Evolutionary conservation across 108 stramenopile species (phyloP).

Genomic region (Chaetoceros tenuissimus): DNA sequence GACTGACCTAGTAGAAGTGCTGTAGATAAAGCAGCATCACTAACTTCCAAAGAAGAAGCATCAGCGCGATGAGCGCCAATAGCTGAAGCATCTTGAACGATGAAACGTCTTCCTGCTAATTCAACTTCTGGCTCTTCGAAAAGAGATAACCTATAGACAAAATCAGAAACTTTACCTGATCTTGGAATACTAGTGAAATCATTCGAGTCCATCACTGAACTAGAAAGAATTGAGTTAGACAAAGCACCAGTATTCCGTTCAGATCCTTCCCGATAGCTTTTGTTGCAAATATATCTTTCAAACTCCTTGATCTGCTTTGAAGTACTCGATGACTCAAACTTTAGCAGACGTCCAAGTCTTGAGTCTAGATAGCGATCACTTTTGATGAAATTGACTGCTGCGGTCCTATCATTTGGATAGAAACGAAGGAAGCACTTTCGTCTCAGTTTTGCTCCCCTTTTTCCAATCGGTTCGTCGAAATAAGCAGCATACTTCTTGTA

Average conservation of each 20-base stretch:
- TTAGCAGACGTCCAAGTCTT: conserved; percentile 17
- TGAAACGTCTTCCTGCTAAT: conserved; percentile 59
- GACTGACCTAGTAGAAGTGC: conserved; percentile 22
- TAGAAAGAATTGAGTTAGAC: conserved; percentile 32
- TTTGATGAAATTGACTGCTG: conserved; percentile 34
- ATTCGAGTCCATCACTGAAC: conserved; percentile 63
- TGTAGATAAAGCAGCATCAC: conserved; percentile 63
- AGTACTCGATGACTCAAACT: conserved; percentile 9
- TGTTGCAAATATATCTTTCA: conserved; percentile 46
- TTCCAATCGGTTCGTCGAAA: conserved; percentile 64
- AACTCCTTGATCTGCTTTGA: conserved; percentile 10
- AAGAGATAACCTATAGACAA: conserved; percentile 66
- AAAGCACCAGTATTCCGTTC: conserved; percentile 12
- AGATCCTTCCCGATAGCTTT: conserved; percentile 26
- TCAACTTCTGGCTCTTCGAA: conserved; percentile 67
- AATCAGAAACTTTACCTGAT: conserved; percentile 69
- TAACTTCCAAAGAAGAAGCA: conserved; percentile 70
- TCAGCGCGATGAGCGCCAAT: conserved; percentile 54
- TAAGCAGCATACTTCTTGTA: conserved; percentile 73
- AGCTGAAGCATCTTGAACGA: conserved; percentile 51
- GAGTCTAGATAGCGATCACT: conserved; percentile 47
- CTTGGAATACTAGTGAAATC: conserved; percentile 69
- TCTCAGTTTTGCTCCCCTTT: conserved; percentile 48
- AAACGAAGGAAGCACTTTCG: conserved; percentile 71
- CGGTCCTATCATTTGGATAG: conserved; percentile 72